Evolutionary conservation across 306 rosid species (phyloP).

Genomic region (Sophora flavescens): DNA sequence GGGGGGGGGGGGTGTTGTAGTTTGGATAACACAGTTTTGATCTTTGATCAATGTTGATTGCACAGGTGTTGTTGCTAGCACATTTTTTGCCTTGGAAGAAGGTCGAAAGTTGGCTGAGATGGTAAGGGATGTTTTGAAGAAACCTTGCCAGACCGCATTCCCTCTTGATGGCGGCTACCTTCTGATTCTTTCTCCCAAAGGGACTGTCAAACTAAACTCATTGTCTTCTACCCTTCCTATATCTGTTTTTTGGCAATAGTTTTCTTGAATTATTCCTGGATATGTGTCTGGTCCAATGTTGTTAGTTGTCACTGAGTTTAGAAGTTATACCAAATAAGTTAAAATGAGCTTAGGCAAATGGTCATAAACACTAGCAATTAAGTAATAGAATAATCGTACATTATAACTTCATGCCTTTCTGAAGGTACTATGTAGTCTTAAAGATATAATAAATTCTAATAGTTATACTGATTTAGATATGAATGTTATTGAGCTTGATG

Average conservation of each 20-base stretch:
- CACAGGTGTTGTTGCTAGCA: conserved; percentile 25
- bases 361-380: too few species aligned
- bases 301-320: not conserved
- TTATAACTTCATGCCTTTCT: too few species aligned
- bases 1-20: too few species aligned
- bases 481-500: not conserved
- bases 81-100: conserved; percentile 4
- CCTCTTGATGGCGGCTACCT: conserved; percentile 49
- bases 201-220: conserved; percentile 45
- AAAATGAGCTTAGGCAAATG: too few species aligned
- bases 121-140: conserved; percentile 48
- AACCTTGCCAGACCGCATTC: conserved; percentile 51
- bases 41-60: conserved; percentile 2
- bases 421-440: too few species aligned
- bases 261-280: conserved; percentile 13
- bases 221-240: not conserved
- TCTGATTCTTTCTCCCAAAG: conserved; percentile 48
- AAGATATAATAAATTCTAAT: not conserved
- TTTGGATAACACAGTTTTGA: conserved; percentile 7
- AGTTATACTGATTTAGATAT: not conserved
- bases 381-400: too few species aligned
- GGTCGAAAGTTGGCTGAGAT: conserved; percentile 40
- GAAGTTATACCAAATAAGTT: too few species aligned
- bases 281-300: conserved; percentile 16
- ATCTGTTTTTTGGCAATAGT: conserved; percentile 20